A percentile compares a stretch with the other conserved stretches of the same genome.
These are phyloP conservation scores for Eucalyptus rudis DNA, from an alignment of 345 rosid genomes.

Conservation along the genomic window DNA sequence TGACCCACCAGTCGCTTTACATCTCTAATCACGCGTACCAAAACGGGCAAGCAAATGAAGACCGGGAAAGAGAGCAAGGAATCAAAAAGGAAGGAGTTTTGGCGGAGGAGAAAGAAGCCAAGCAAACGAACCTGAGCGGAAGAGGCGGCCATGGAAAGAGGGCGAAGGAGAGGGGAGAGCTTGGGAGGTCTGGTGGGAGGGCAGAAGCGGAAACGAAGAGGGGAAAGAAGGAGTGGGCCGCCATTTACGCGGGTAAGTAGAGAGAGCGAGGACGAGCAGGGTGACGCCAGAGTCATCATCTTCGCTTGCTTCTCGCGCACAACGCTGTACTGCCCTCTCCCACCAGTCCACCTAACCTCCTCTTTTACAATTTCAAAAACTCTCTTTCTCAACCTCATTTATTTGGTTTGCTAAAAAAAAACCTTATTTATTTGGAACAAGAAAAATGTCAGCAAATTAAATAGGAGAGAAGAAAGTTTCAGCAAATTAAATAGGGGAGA, in stretches of 20 bases:
- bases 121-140: conserved; percentile 35
- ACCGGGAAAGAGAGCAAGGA: not conserved
- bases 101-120: not conserved
- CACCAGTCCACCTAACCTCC: not conserved
- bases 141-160: conserved; percentile 70
- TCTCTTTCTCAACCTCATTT: not conserved
- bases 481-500: not conserved
- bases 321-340: fast-evolving
- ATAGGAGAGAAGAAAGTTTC: not conserved
- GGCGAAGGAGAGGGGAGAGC: not conserved
- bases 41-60: not conserved
- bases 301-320: not conserved
- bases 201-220: conserved; percentile 7
- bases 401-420: not conserved
- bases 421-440: not conserved
- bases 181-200: not conserved
- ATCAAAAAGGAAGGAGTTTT: not conserved
- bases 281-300: conserved; percentile 14
- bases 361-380: not conserved
- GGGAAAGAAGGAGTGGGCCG: not conserved
- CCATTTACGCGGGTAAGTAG: conserved; percentile 2
- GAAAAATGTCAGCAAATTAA: not conserved
- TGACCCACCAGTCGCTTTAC: not conserved
- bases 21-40: not conserved
- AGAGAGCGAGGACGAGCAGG: not conserved